These are phyloP conservation scores for Blastocystis hominis DNA, from an alignment of 352 stramenopile species.

Conservation along the genomic window DNA sequence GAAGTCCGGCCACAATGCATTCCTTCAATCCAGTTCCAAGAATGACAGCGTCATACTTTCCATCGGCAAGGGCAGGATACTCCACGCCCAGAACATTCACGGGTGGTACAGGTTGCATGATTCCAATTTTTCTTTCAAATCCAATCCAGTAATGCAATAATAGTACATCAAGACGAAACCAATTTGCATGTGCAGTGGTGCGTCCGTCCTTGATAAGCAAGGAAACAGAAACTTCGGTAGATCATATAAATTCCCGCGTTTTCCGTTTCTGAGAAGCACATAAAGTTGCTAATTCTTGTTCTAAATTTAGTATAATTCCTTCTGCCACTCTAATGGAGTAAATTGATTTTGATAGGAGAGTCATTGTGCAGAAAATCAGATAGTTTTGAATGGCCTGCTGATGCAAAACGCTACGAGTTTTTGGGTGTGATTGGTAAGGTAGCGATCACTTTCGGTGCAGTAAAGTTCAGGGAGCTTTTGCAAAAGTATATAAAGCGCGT, in stretches of 20 bases:
- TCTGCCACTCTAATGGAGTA: not conserved
- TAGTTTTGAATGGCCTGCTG: not conserved
- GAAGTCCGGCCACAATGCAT: constrained; percentile 90
- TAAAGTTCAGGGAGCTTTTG: constrained; percentile 23
- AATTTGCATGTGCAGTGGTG: not conserved
- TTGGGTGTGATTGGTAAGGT: constrained; percentile 25
- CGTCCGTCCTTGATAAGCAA: not conserved
- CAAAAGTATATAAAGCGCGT: constrained; percentile 7
- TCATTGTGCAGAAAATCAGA: not conserved
- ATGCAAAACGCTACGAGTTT: not conserved
- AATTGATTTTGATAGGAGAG: not conserved
- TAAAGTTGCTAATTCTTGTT: not conserved
- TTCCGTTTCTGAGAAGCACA: not conserved
- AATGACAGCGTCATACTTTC: constrained; percentile 98
- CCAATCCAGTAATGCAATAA: too few relatives aligned
- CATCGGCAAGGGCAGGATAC: constrained; percentile 81
- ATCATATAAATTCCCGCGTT: not conserved
- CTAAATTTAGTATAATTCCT: too few relatives aligned
- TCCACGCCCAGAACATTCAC: constrained; percentile 60
- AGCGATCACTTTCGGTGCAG: not conserved
- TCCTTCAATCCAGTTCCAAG: constrained; percentile 97
- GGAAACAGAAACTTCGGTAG: too few relatives aligned
- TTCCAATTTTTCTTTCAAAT: not conserved
- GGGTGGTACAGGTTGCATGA: constrained; percentile 17
- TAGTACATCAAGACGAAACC: not conserved